Evolutionary conservation across 331 rosid species (phyloP), one percentile per base, ranked within the genome.

Genomic region (Acacia pycnantha): DNA sequence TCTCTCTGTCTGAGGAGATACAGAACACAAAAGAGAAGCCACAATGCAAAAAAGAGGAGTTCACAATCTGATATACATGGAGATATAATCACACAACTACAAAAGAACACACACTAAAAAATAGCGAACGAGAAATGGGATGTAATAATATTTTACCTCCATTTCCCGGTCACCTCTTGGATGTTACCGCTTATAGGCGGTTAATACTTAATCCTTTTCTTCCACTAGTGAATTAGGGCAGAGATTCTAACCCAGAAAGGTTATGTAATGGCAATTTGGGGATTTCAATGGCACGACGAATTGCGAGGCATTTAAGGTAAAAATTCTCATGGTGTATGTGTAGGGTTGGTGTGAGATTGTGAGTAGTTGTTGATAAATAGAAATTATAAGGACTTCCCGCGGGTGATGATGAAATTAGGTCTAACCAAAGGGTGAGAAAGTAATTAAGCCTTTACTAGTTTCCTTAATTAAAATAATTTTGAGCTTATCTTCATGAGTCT

Each of bases 131-230:
- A 79, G 46, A 67, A 65, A 79, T 22, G 81, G 79, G 84, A 40
- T 59, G 90, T 40, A 78, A n/a, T 81, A 47, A 56, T 29, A 37
- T 43, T 76, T 84, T 9, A 84, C 86, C 76, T 59, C 40, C 35
- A 1, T 62, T 48, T 67, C 14, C 89, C 89, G 89, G 95, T 92
- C 22, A 79, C 82, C 43, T 8, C 21, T 3, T 5, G 24, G 11
- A n/a, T 78, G 47, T 82, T 75, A 91, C 93, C 88, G 90, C 86
- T 70, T 83, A 62, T 79, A 76, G 84, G 82, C 92, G 85, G 97
- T 92, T 77, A 66, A 84, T 18, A 31, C 19, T 12, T 43, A 71
- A 71, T 71, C 53, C 41, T 27, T 26, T 22, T 67, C 46, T 58
- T 73, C 53, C 47, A 16, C 82, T 61, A 50, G 67, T 27, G 16